Evolutionary conservation across 371 early-diverging fungal species (phyloP).

Genomic region (Apophysomyces ossiformis): DNA sequence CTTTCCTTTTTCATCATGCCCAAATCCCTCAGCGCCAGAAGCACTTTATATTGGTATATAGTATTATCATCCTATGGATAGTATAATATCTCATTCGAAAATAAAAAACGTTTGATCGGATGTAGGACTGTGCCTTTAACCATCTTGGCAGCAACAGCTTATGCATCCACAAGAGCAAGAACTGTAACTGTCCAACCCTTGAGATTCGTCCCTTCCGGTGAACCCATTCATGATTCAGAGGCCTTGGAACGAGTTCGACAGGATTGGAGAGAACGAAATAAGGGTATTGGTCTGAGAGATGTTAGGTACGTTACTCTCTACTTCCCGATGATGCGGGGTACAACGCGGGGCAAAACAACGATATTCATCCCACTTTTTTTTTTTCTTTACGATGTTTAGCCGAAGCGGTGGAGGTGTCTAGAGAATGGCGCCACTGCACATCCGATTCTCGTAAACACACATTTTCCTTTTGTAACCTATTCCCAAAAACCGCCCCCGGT

Average conservation of each 20-base stretch:
- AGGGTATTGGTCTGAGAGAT: constrained; percentile 48
- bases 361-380: constrained; percentile 1
- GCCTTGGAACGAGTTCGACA: constrained; percentile 42
- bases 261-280: constrained; percentile 46
- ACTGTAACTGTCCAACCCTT: constrained; percentile 29
- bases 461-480: constrained; percentile 8
- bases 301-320: constrained; percentile 35
- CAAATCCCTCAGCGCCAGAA: background rate
- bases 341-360: background rate
- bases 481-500: background rate
- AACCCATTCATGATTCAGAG: constrained; percentile 38
- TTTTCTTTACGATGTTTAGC: constrained; percentile 17
- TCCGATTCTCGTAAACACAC: background rate
- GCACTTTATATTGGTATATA: background rate
- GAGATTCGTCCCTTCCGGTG: constrained; percentile 39
- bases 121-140: constrained; percentile 20
- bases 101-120: background rate
- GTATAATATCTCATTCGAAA: background rate
- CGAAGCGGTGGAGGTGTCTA: constrained; percentile 50
- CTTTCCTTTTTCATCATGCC: background rate
- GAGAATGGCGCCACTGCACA: constrained; percentile 5
- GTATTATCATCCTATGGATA: background rate
- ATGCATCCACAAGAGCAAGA: constrained; percentile 8
- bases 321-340: constrained; percentile 10
- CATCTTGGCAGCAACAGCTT: constrained; percentile 15